Conservation (phyloP, 176 grass and related monocot species). For the Zea luxurians region DNA sequence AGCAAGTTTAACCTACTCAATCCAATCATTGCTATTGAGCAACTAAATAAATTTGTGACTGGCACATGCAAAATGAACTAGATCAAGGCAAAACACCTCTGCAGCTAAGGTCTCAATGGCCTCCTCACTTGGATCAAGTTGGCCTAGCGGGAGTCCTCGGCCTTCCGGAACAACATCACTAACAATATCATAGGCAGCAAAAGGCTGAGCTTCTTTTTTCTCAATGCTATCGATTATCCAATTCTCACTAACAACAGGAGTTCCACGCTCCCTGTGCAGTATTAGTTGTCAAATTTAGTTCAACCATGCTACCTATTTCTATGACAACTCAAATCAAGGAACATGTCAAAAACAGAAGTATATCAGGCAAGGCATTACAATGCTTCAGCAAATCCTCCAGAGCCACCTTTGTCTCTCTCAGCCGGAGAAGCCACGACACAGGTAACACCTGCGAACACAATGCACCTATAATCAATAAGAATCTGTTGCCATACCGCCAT, state of each 20-base stretch:
- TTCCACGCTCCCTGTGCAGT: slow-evolving; percentile 57
- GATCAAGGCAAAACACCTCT: slow-evolving; percentile 45
- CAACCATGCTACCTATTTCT: not conserved
- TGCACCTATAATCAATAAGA: not conserved
- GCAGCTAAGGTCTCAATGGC: slow-evolving; percentile 59
- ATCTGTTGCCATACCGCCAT: not conserved
- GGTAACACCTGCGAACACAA: slow-evolving; percentile 43
- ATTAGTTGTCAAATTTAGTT: not conserved
- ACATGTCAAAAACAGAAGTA: slow-evolving; percentile 10
- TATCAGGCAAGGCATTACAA: slow-evolving; percentile 46
- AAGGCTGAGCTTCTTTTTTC: slow-evolving; percentile 55
- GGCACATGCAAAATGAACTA: not conserved
- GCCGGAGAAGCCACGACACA: slow-evolving; percentile 69
- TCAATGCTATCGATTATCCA: slow-evolving; percentile 90
- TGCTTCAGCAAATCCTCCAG: slow-evolving; percentile 69
- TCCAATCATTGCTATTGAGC: slow-evolving; percentile 3
- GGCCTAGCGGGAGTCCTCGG: slow-evolving; percentile 57
- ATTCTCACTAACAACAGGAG: slow-evolving; percentile 74
- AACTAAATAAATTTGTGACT: not conserved
- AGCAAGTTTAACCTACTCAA: slow-evolving; percentile 66
- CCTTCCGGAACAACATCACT: slow-evolving; percentile 64
- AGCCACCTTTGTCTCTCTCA: slow-evolving; percentile 69
- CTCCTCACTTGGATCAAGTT: slow-evolving; percentile 65
- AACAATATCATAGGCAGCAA: slow-evolving; percentile 78
- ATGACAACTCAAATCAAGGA: not conserved